Conservation (phyloP, 2,329 filamentous ascomycete species). For the Aspergillus cejpii region DNA sequence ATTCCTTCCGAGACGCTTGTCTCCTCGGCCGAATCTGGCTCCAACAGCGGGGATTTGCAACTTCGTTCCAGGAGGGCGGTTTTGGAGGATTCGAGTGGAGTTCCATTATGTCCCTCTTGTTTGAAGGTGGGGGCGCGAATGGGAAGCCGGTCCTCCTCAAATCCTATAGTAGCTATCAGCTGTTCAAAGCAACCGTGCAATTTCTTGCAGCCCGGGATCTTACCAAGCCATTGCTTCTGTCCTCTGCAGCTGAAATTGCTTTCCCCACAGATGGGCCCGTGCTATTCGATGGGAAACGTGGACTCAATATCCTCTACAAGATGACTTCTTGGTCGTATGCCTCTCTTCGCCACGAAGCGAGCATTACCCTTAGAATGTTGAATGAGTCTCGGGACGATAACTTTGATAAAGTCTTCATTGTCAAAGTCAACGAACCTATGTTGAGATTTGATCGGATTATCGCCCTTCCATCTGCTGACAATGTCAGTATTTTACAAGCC, state of each 20-base stretch:
- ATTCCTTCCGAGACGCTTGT: constrained; percentile 74
- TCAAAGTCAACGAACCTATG: constrained; percentile 47
- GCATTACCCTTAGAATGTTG: constrained; percentile 65
- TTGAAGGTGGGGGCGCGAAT: constrained; percentile 68
- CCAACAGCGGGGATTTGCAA: constrained; percentile 72
- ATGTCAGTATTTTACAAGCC: constrained; percentile 23
- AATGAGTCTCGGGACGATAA: constrained; percentile 68
- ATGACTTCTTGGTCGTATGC: constrained; percentile 81
- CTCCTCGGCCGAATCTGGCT: constrained; percentile 84
- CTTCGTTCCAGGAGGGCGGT: constrained; percentile 64
- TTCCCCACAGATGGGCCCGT: constrained; percentile 54
- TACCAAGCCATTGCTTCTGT: constrained; percentile 55
- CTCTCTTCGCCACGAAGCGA: constrained; percentile 66
- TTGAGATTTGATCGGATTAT: constrained; percentile 52
- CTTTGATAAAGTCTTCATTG: constrained; percentile 79
- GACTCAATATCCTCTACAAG: constrained; percentile 80
- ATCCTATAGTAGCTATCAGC: constrained; percentile 80
- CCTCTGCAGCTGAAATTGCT: constrained; percentile 19
- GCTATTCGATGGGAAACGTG: constrained; percentile 67
- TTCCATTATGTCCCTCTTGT: constrained; percentile 67
- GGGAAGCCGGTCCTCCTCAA: constrained; percentile 66
- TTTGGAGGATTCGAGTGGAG: constrained; percentile 94
- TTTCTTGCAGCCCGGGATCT: constrained; percentile 72
- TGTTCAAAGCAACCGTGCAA: constrained; percentile 92
- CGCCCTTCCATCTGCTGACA: constrained; percentile 26